Base-by-base conservation (phyloP, 2,329 filamentous ascomycete genomes). In the Pleurostoma richardsiae region DNA sequence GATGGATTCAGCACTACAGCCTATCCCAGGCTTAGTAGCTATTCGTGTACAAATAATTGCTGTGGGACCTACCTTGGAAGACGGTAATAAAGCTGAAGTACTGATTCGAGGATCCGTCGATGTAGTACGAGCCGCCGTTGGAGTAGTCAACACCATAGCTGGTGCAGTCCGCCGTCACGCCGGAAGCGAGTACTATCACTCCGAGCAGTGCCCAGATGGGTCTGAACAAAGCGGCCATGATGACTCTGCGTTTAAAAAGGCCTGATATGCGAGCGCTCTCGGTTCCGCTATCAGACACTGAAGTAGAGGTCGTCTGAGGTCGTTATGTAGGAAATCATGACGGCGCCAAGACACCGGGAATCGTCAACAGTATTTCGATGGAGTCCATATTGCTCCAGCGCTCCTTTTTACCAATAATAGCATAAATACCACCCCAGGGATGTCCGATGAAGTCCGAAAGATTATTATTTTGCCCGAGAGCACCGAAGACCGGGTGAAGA, bases 111-210 rank as follows among this genome's bases (percentile, higher is more conserved):
- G 63, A 52, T 1, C 58, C 51, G 46, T 68, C 66, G 36, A 69
- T 67, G 49, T 67, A 61, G 48, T 69, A 69, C 6, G 60, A 56
- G 3, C 66, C 66, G 4, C 65, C 65, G 47, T 67, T 68, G 40
- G 61, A 56, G 45, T 64, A 69, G 44, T 69, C 65, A 29, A 68
- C 61, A 4, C 66, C 66, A 42, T 65, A 68, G 46, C 61, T 66
- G 5, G 54, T 53, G 44, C 66, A 69, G 33, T 54, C 53, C n/a
- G 58, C 59, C 33, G 49, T 42, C 10, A 49, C 57, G 5, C 49
- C 44, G 5, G 43, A 43, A 11, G 53, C 39, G 26, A 52, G 48
- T 29, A 49, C 51, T 29, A 63, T 44, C 36, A 58, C 27, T n/a
- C 55, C 51, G 33, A 57, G 40, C n/a, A 55, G 44, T 39, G 50